Evolutionary conservation across 2,329 filamentous ascomycete species (phyloP), one percentile per base, ranked within the genome.

Genomic region (Fusarium odoratissimum): DNA sequence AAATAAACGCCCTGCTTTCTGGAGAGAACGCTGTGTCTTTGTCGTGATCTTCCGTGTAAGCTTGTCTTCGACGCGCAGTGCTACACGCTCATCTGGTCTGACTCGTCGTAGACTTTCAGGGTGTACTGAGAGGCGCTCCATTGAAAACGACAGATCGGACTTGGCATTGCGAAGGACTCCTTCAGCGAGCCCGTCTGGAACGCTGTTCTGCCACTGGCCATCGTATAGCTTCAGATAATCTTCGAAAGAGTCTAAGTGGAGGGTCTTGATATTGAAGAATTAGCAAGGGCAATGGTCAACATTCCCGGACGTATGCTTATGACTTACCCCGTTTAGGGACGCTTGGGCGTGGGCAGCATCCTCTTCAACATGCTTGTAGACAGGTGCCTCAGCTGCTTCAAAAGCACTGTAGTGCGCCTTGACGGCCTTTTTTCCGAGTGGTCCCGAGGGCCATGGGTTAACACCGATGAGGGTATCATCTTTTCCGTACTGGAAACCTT

Each of bases 221-320:
- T 38, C 17, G 23, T 52, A 52, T 12, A 52, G 31, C 19, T 38
- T 52, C 0, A 37, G 2, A 21, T 37, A 52, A 9, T 12, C 49
- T 17, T 52, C 19, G 12, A 52, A 12, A 2, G 49, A 52, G 6
- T 52, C 23, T 16, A 52, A 28, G 0, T 12, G 17, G 2, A 52
- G 49, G 7, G 33, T 52, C 49, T 52, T 37, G 9, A 11, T 3
- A 11, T 23, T 2, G 12, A 8, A 14, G 3, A 11, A 37, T 52
- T 28, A 52, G 31, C 23, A 28, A 11, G 8, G 4, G 4, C 5
- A 11, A 30, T 7, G 28, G 4, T 46, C 13, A n/a, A 14, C 3
- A 16, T 21, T 5, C 2, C 0, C 5, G 0, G 48, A 8, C n/a
- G 0, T 1, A 0, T 19, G 3, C 5, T 10, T 7, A 4, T 25